Base-by-base conservation (phyloP, 225 moss, liverwort and hornwort species). In the Pleurozium schreberi region DNA sequence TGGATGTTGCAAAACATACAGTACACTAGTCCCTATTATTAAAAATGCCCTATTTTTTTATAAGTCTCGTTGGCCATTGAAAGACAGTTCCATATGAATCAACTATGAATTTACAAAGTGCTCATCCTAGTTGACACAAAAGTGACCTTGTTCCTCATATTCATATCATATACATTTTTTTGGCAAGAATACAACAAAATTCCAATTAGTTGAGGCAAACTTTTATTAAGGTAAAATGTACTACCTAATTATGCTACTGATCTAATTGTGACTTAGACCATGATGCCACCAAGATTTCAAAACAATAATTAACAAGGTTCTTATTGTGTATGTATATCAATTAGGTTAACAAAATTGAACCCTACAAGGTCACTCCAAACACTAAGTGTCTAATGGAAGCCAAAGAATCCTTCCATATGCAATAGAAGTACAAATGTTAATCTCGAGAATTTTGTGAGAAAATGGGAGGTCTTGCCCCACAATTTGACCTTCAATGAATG, bases 301-400 rank as follows among this genome's bases (percentile, higher is more conserved):
- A 79, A 58, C 7, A 40, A 16, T 3, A n/a, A 57, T 27, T 7
- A 79, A n/a, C 3, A 79, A 27, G 11, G 7, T 58, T 58, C 16
- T 16, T 36, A 53, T 22, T 22, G 9, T 22, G 31, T 3, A 22
- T 4, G 5, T 23, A 0, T 14, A 9, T 36, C 28, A 52, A 20
- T 49, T 18, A 31, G 47, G 18, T 45, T 1, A 73, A 2, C 28
- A 73, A 73, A 28, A 30, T 11, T 74, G 1, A 31, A 74, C 7
- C 30, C 1, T 31, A 6, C 1, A 49, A 47, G 0, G 4, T 10
- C 0, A 2, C 0, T 30, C 0, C 2, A 1, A 0, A 75, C 8
- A 33, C 18, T 14, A 52, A 36, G 5, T 52, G 1, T 34, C 1
- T 5, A 0, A 52, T 53, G 2, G 3, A 53, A 20, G 12, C 20